Evolutionary conservation across 768 basidiomycete genomes (phyloP).

Genomic region (Dacryopinax spathularia): DNA sequence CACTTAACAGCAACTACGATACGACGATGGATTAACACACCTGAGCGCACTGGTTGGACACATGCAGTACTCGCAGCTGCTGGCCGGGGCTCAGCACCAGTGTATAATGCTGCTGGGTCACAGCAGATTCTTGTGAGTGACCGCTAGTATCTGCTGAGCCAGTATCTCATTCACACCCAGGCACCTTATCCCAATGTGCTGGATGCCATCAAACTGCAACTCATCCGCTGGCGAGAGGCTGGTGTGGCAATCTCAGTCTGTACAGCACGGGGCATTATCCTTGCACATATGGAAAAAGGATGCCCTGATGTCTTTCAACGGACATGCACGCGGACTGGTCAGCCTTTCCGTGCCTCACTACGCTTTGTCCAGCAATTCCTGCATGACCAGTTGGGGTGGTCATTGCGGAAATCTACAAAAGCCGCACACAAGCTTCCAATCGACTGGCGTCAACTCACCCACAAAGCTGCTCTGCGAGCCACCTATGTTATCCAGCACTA

Average conservation of each 20-base stretch:
- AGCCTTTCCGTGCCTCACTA: neutral
- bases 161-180: neutral
- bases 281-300: slow-evolving; percentile 9
- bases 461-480: slow-evolving; percentile 15
- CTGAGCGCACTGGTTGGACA: neutral
- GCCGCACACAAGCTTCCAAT: slow-evolving; percentile 15
- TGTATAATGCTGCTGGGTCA: neutral
- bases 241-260: slow-evolving; percentile 11
- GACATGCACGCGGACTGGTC: neutral
- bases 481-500: slow-evolving; percentile 13
- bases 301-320: slow-evolving; percentile 3
- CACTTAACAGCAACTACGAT: neutral
- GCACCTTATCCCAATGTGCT: slow-evolving; percentile 18
- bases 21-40: neutral
- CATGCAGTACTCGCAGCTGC: neutral
- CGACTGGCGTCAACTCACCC: slow-evolving; percentile 8
- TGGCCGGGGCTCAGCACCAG: neutral
- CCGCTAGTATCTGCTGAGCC: neutral
- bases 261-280: slow-evolving; percentile 14
- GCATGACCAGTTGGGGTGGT: slow-evolving; percentile 15
- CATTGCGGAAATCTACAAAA: slow-evolving; percentile 12
- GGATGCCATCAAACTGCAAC: slow-evolving; percentile 11
- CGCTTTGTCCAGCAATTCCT: slow-evolving; percentile 9
- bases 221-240: slow-evolving; percentile 9
- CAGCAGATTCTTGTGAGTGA: neutral